phyloP scores from a whole-genome alignment of 2,329 filamentous ascomycete genomes.

The Sporothrix mexicana region DNA sequence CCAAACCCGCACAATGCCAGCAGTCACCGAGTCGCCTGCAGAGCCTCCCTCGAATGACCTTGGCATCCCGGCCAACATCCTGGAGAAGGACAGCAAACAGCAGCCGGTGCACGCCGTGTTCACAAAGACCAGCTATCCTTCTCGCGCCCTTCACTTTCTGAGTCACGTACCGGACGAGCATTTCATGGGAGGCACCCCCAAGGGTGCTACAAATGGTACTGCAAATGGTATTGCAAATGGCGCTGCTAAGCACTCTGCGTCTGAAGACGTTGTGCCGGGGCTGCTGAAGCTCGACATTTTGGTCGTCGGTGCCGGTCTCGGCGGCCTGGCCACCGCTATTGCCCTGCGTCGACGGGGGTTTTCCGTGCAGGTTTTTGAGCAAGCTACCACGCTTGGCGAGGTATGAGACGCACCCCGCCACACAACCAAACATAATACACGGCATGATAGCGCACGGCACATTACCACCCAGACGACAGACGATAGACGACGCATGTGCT shows the following conservation, averaged over 20 bases:
- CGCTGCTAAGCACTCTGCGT: background rate
- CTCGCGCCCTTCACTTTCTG: background rate
- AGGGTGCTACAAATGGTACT: too few relatives aligned
- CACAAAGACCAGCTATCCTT: background rate
- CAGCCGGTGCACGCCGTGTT: background rate
- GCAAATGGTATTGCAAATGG: background rate
- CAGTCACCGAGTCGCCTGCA: too few relatives aligned
- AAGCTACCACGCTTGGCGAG: constrained; percentile 49
- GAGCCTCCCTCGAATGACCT: too few relatives aligned
- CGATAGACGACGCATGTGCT: too few relatives aligned
- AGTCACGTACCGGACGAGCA: background rate
- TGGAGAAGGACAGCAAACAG: too few relatives aligned
- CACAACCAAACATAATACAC: too few relatives aligned
- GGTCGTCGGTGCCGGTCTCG: constrained; percentile 39
- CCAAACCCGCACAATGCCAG: too few relatives aligned
- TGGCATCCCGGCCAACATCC: too few relatives aligned
- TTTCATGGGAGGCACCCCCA: too few relatives aligned
- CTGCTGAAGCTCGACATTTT: constrained; percentile 39
- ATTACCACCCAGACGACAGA: too few relatives aligned
- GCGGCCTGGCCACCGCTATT: constrained; percentile 50
- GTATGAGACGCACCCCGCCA: too few relatives aligned
- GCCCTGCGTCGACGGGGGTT: constrained; percentile 47
- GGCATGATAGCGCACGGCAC: too few relatives aligned
- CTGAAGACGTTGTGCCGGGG: constrained; percentile 13
- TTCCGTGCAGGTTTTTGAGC: constrained; percentile 49